Percentiles rank a stretch among this genome's conserved stretches.
Evolutionary conservation across 192 early-diverging fungal species (phyloP).

Genomic region (Gamsiella multidivaricata): DNA sequence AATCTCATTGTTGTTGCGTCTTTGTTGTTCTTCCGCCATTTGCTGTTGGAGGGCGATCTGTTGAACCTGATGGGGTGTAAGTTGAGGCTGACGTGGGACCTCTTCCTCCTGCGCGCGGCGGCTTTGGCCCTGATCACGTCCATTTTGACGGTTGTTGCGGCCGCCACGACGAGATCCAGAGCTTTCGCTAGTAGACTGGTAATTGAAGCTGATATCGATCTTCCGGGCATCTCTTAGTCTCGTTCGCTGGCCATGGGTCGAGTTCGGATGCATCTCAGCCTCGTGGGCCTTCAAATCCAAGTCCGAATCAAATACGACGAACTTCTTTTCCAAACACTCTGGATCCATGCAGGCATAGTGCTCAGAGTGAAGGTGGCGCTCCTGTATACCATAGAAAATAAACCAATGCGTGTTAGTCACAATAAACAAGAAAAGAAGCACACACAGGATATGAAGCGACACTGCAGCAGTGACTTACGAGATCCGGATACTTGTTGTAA

Average conservation of each 20-base stretch:
- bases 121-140: conserved; percentile 16
- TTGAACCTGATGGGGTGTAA: conserved; percentile 50
- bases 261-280: conserved; percentile 59
- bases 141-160: conserved; percentile 18
- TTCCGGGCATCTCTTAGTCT: conserved; percentile 19
- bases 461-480: conserved; percentile 68
- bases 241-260: conserved; percentile 43
- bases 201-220: conserved; percentile 37
- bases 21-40: conserved; percentile 37
- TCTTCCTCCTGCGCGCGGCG: conserved; percentile 15
- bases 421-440: not conserved
- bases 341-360: conserved; percentile 85
- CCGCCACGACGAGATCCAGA: conserved; percentile 16
- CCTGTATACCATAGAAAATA: conserved; percentile 44
- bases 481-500: conserved; percentile 80
- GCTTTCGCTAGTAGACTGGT: conserved; percentile 18
- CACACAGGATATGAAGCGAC: too few relatives aligned
- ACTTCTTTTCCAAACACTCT: conserved; percentile 92
- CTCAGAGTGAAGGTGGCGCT: conserved; percentile 81
- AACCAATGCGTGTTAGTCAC: too few relatives aligned
- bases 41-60: conserved; percentile 48
- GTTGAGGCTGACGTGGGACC: conserved; percentile 25
- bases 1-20: conserved; percentile 32
- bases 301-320: conserved; percentile 93
- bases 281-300: conserved; percentile 94